Conservation (phyloP, 768 basidiomycete genomes). For the Russula sp. region DNA sequence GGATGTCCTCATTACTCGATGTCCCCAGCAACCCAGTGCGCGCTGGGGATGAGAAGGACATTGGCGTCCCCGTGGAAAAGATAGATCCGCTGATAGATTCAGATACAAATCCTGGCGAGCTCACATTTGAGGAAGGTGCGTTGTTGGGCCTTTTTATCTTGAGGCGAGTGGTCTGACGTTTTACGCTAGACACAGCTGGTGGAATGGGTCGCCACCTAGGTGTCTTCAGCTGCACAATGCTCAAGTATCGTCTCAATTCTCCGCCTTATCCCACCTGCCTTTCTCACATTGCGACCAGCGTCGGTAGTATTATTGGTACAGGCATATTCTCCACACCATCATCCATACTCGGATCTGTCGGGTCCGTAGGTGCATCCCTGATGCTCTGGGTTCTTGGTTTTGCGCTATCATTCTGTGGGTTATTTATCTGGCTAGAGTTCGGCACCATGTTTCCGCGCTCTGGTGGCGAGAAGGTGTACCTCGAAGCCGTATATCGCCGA, state of each 20-base stretch:
- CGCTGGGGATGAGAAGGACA: not conserved
- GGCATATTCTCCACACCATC: constrained; percentile 64
- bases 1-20: not conserved
- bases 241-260: constrained; percentile 33
- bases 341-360: constrained; percentile 50
- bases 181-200: constrained; percentile 40
- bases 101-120: constrained; percentile 36
- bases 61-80: not conserved
- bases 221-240: constrained; percentile 49
- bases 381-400: constrained; percentile 63
- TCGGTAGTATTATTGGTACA: constrained; percentile 55
- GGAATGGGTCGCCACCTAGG: constrained; percentile 56
- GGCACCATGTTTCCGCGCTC: constrained; percentile 60
- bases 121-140: constrained; percentile 48
- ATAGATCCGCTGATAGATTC: not conserved
- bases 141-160: not conserved
- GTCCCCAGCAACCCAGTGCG: not conserved
- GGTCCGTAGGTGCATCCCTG: constrained; percentile 53
- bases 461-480: constrained; percentile 59
- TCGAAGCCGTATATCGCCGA: constrained; percentile 47
- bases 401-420: constrained; percentile 49
- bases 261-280: not conserved
- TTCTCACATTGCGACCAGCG: constrained; percentile 26
- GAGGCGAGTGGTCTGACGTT: not conserved
- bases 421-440: constrained; percentile 59